Conservation (phyloP, 2,329 filamentous ascomycete species). For the Dactylellina cionopaga region DNA sequence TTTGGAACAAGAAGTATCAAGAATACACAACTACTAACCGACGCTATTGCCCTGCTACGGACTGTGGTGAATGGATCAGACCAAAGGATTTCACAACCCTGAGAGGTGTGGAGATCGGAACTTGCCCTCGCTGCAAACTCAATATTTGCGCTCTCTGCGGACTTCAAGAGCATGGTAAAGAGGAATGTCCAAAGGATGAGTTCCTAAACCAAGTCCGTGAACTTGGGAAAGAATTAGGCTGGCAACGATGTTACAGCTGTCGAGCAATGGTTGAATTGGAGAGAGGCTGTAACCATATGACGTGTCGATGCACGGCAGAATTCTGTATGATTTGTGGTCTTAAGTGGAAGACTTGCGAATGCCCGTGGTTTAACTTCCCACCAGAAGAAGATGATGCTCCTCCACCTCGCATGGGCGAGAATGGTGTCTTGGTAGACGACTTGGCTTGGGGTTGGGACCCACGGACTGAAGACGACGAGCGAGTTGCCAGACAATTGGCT, state of each 20-base stretch:
- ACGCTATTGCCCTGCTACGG: conserved; percentile 77
- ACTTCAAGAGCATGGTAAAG: conserved; percentile 74
- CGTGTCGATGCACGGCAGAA: conserved; percentile 53
- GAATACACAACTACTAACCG: conserved; percentile 79
- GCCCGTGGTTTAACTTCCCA: conserved; percentile 51
- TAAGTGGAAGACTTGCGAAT: conserved; percentile 51
- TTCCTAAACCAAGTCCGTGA: conserved; percentile 65
- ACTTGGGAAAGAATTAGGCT: conserved; percentile 60
- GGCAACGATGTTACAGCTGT: conserved; percentile 57
- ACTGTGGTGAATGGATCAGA: conserved; percentile 82
- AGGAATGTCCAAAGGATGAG: conserved; percentile 76
- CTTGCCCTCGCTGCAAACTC: conserved; percentile 76
- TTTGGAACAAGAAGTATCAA: conserved; percentile 82
- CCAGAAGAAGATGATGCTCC: conserved; percentile 49
- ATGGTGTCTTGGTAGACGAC: conserved; percentile 34
- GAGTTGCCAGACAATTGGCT: conserved; percentile 41
- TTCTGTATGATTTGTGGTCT: conserved; percentile 49
- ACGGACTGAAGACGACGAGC: conserved; percentile 34
- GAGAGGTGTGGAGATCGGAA: conserved; percentile 62
- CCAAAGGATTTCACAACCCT: conserved; percentile 69
- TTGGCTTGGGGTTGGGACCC: conserved; percentile 45
- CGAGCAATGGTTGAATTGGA: conserved; percentile 55
- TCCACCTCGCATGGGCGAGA: conserved; percentile 20
- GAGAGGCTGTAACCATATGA: conserved; percentile 57
- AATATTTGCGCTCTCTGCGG: conserved; percentile 80